Conservation (phyloP, 1,284 basidiomycete genomes). For the Cystobasidiaceae sp. region DNA sequence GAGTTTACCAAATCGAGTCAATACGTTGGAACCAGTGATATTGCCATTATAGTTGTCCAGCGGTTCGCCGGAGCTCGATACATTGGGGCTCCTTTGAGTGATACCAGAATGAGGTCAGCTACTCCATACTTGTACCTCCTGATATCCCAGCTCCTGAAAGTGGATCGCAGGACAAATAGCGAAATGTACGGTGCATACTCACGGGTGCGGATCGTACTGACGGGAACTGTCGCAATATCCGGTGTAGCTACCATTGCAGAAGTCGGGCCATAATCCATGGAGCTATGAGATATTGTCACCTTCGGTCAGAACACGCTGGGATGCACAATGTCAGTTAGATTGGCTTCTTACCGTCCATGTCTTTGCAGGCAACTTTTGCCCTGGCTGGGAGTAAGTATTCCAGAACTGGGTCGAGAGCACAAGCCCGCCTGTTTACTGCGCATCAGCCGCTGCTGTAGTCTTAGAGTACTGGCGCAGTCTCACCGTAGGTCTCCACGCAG, state of each 20-base stretch:
- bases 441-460: too few relatives aligned
- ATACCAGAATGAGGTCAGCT: too few relatives aligned
- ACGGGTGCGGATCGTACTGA: conserved; percentile 8
- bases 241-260: conserved; percentile 30
- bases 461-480: too few relatives aligned
- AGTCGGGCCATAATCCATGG: conserved; percentile 25
- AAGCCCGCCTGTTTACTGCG: conserved; percentile 18
- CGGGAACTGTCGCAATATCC: conserved; percentile 28
- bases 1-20: not conserved
- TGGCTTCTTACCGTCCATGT: conserved; percentile 7
- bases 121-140: too few relatives aligned
- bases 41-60: conserved; percentile 19
- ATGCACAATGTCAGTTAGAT: too few relatives aligned
- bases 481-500: conserved; percentile 25
- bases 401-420: conserved; percentile 26
- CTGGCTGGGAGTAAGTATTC: not conserved
- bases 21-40: conserved; percentile 4
- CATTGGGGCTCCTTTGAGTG: conserved; percentile 10
- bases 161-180: not conserved
- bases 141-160: too few relatives aligned
- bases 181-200: too few relatives aligned
- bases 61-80: conserved; percentile 2
- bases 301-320: too few relatives aligned
- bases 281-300: not conserved
- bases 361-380: conserved; percentile 1